Evolutionary conservation across 495 filamentous ascomycete genomes (phyloP).

Genomic region (Penicillium bialowiezense): DNA sequence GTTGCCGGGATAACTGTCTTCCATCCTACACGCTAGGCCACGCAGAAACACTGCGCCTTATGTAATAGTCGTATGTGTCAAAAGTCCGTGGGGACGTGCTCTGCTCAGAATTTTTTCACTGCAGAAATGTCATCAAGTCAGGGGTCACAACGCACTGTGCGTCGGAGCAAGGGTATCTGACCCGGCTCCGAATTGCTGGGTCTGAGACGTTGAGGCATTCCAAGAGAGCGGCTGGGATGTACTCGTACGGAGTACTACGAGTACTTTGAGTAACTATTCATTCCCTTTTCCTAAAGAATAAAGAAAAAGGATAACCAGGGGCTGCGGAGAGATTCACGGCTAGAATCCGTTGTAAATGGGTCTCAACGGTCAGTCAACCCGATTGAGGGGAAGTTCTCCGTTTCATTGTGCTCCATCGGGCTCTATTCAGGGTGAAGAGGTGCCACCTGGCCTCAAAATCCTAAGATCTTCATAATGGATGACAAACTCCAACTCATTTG

Average conservation of each 20-base stretch:
- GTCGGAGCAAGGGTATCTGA: conserved; percentile 2
- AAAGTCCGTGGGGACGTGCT: neutral
- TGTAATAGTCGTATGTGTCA: neutral
- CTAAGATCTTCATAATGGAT: neutral
- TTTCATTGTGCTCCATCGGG: neutral
- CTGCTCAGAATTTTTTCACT: neutral
- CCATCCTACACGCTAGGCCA: no score
- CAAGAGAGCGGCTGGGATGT: no score
- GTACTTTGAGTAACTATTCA: no score
- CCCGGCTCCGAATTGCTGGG: conserved; percentile 7
- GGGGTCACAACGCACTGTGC: conserved; percentile 8
- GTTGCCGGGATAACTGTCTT: neutral
- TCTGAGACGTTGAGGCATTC: neutral
- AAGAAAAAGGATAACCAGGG: no score
- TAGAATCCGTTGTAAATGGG: conserved; percentile 3
- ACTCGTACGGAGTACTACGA: no score
- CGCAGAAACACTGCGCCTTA: no score
- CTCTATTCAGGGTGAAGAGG: neutral
- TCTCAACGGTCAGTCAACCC: conserved; percentile 23
- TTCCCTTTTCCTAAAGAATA: no score
- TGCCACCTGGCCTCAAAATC: neutral
- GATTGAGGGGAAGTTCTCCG: neutral
- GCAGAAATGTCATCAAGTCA: neutral
- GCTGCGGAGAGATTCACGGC: neutral
- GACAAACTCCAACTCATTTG: no score